These are phyloP conservation scores for Thraustochytrium sp. DNA, from an alignment of 352 stramenopile species.

Conservation along the genomic window DNA sequence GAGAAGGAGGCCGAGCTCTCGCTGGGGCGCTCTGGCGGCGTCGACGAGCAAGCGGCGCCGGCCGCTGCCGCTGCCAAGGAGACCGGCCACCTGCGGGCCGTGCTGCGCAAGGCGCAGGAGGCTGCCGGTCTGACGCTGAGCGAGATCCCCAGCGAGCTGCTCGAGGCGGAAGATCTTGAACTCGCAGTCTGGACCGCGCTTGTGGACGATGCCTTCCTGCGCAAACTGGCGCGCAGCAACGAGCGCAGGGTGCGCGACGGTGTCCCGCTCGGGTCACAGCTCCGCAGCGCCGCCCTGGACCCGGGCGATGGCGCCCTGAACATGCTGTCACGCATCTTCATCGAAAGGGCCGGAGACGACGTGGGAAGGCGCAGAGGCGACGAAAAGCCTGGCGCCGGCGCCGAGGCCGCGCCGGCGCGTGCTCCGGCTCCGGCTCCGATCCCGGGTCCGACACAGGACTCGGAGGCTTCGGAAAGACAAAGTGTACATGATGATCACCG, in stretches of 20 bases:
- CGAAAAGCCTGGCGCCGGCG: too few species aligned
- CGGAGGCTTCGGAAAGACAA: too few species aligned
- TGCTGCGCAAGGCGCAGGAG: conserved; percentile 16
- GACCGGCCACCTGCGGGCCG: background rate
- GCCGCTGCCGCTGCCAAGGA: too few species aligned
- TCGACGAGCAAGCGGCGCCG: too few species aligned
- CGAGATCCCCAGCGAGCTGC: background rate
- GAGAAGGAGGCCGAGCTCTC: background rate
- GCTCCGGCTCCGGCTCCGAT: too few species aligned
- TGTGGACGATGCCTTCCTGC: background rate
- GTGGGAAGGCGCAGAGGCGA: too few species aligned
- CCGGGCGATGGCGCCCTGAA: background rate
- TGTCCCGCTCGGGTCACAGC: background rate
- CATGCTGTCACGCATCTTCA: background rate
- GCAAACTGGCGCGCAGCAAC: conserved; percentile 7
- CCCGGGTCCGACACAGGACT: too few species aligned
- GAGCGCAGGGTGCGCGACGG: background rate
- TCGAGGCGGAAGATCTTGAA: conserved; percentile 23
- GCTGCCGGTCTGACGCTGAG: background rate
- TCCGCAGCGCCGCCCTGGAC: background rate
- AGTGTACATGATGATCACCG: too few species aligned
- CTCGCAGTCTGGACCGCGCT: conserved; percentile 10
- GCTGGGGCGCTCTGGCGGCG: too few species aligned
- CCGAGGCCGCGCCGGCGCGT: too few species aligned
- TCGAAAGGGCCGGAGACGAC: too few species aligned